phyloP scores from a whole-genome alignment of 257 asterid species.

The Nicotiana attenuata region DNA sequence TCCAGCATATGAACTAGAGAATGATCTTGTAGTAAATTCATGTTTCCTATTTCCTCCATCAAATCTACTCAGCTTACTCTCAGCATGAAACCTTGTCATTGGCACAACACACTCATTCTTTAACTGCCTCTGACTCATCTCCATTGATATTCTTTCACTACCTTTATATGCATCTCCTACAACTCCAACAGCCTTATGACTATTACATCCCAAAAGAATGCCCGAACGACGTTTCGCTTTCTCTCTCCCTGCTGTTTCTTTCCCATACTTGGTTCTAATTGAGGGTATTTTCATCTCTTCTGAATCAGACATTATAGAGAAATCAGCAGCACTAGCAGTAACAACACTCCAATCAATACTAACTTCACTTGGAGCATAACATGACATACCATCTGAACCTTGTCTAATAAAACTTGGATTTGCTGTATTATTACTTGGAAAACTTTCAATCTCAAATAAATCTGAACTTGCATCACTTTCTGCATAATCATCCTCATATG shows the following conservation, averaged over 20 bases:
- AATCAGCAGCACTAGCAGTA: slow-evolving; percentile 77
- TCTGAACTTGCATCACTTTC: slow-evolving; percentile 79
- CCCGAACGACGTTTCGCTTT: slow-evolving; percentile 37
- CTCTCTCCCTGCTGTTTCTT: slow-evolving; percentile 21
- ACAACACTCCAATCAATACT: slow-evolving; percentile 86
- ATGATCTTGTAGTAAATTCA: slow-evolving; percentile 27
- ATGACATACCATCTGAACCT: slow-evolving; percentile 39
- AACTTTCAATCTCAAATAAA: slow-evolving; percentile 76
- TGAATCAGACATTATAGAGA: slow-evolving; percentile 48
- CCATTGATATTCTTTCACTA: slow-evolving; percentile 22
- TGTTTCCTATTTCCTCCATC: slow-evolving; percentile 32
- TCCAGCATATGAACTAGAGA: slow-evolving; percentile 29
- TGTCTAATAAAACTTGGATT: slow-evolving; percentile 37
- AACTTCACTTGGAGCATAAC: slow-evolving; percentile 86
- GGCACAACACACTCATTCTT: slow-evolving; percentile 27
- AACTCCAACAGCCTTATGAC: slow-evolving; percentile 58
- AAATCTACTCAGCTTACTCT: slow-evolving; percentile 27
- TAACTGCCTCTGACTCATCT: slow-evolving; percentile 17
- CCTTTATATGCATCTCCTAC: slow-evolving; percentile 48
- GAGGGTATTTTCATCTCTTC: slow-evolving; percentile 28
- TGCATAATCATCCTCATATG: slow-evolving; percentile 31
- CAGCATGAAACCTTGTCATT: slow-evolving; percentile 38
- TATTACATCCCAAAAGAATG: slow-evolving; percentile 61
- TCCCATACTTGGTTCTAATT: background rate
- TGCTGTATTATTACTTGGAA: slow-evolving; percentile 35